Base-by-base conservation (phyloP, 129 eudicot genomes). In the Mikania micrantha region DNA sequence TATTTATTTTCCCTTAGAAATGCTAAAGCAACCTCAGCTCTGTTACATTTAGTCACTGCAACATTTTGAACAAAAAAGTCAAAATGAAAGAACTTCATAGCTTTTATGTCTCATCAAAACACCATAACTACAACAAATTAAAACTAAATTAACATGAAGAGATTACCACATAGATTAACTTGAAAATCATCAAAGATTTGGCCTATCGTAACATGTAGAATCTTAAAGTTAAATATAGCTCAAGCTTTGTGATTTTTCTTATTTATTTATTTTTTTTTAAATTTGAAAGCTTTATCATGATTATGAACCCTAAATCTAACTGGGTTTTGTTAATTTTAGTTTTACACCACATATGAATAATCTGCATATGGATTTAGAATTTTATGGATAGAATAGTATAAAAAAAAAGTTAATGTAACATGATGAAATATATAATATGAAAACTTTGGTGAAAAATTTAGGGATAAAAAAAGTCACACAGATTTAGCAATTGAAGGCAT, bases 1-100 rank as follows among this genome's bases (percentile, higher is more conserved):
- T 82, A 68, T 58, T 64, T 82, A 70, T 82, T 85, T 71, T 82
- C 88, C 35, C 88, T 69, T 47, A 85, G 39, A 74, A 69, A 35
- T 40, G 77, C 36, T 77, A 85, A 70, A 31, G 91, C 91, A 21
- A 47, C 71, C 8, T 69, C 71, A 21, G 91, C 91, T 79, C 80
- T 81, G 67, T 71, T 79, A 15, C 85, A 79, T 39, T 74, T 79
- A 7, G 85, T 82, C 69, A 80, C 91, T 85, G 87, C 75, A 68
- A 57, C 71, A 59, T 3, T 57, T 50, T 45, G 20, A 31, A 34
- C 36, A 44, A 34, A 34, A 11, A 56, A 36, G 61, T 62, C 69
- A 61, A 59, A 41, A 40, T 41, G 48, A 24, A 52, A 58, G 54
- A 66, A 65, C 13, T 58, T 35, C 35, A 9, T 44, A 72, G 47